phyloP scores from a whole-genome alignment of 2,329 filamentous ascomycete species.

The Metarhizium sp. region DNA sequence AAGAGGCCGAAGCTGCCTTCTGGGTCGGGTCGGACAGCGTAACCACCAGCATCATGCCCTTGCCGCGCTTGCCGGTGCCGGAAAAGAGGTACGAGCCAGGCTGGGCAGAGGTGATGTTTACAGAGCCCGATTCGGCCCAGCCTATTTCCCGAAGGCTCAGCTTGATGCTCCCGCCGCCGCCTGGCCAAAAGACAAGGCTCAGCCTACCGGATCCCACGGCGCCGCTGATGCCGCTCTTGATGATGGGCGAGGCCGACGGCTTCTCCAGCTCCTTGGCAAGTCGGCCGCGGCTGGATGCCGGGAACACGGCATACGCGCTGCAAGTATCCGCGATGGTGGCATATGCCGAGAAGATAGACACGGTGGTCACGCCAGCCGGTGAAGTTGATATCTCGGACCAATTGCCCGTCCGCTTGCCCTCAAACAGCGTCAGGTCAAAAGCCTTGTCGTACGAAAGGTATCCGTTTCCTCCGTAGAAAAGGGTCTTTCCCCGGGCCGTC shows the following conservation, averaged over 20 bases:
- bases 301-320: conserved; percentile 12
- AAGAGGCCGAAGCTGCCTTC: conserved; percentile 6
- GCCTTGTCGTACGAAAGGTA: conserved; percentile 11
- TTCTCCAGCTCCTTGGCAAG: conserved; percentile 6
- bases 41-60: conserved; percentile 5
- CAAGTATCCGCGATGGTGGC: conserved; percentile 5
- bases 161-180: conserved; percentile 8
- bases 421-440: conserved; percentile 11
- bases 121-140: conserved; percentile 9
- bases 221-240: conserved; percentile 9
- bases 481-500: conserved; percentile 1
- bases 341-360: conserved; percentile 14
- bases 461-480: conserved; percentile 14
- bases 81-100: conserved; percentile 11
- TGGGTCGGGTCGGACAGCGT: conserved; percentile 13
- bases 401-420: conserved; percentile 12
- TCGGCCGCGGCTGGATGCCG: conserved; percentile 6
- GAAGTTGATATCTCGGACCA: conserved; percentile 16
- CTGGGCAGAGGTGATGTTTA: conserved; percentile 10
- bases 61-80: background rate
- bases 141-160: conserved; percentile 9
- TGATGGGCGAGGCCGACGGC: conserved; percentile 9
- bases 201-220: conserved; percentile 8
- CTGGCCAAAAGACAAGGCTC: conserved; percentile 14
- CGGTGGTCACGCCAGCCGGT: conserved; percentile 7